A percentile compares a stretch with the other conserved stretches of the same genome.
phyloP scores from a whole-genome alignment of 176 grass and related monocot genomes.

The Lolium multiflorum region DNA sequence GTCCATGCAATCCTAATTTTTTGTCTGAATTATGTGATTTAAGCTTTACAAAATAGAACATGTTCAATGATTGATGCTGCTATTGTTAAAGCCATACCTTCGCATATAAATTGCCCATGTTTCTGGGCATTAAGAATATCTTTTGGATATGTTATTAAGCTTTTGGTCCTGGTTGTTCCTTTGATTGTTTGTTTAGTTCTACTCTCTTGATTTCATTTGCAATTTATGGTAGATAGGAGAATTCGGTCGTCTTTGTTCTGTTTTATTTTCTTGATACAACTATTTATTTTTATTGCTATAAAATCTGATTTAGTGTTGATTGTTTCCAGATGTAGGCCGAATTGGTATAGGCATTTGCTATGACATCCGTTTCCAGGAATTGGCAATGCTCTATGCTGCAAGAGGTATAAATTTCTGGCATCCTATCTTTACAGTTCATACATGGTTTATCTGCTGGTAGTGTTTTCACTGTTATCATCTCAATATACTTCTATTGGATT shows the following conservation, averaged over 20 bases:
- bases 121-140: constrained; percentile 2
- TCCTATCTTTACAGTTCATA: neutral
- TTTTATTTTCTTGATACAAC: neutral
- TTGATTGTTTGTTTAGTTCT: neutral
- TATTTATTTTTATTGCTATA: constrained; percentile 12
- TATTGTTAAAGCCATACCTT: neutral
- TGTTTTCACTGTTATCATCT: neutral
- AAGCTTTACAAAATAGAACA: neutral
- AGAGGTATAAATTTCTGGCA: constrained; percentile 56
- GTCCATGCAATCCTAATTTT: neutral
- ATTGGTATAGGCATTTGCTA: constrained; percentile 99
- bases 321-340: constrained; percentile 80
- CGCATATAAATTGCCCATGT: neutral
- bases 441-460: constrained; percentile 8
- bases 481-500: neutral
- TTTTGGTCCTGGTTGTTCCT: neutral
- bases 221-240: neutral
- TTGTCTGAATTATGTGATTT: neutral
- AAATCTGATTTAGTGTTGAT: constrained; percentile 22
- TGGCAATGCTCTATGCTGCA: constrained; percentile 98
- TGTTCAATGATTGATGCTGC: neutral
- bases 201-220: neutral
- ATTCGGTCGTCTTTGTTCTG: neutral
- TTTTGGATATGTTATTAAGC: constrained; percentile 23
- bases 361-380: constrained; percentile 94